phyloP scores from a whole-genome alignment of 352 stramenopile species.

The Phytophthora capsici region DNA sequence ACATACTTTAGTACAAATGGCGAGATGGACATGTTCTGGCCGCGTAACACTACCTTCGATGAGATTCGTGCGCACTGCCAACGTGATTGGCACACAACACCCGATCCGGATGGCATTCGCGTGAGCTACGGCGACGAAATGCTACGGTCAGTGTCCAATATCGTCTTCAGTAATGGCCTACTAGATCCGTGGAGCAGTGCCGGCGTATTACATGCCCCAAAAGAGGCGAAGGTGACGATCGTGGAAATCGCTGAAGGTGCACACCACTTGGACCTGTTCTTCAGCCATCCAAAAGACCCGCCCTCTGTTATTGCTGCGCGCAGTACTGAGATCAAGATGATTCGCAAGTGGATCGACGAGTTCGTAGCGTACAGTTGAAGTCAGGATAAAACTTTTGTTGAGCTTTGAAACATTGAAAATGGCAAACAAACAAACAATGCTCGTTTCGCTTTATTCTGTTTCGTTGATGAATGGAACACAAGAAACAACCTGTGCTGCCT shows the following conservation, averaged over 20 bases:
- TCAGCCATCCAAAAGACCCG: constrained; percentile 88
- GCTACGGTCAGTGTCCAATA: constrained; percentile 87
- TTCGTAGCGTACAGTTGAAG: constrained; percentile 46
- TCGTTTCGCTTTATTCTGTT: no score
- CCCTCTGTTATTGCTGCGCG: constrained; percentile 75
- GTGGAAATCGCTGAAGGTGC: constrained; percentile 81
- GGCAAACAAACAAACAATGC: no score
- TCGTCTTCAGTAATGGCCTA: constrained; percentile 95
- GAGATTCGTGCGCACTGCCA: constrained; percentile 71
- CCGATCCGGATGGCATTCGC: constrained; percentile 78
- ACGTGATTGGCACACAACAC: constrained; percentile 64
- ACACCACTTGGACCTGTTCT: constrained; percentile 95
- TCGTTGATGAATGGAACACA: no score
- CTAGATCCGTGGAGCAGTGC: constrained; percentile 94
- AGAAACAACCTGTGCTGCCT: neutral
- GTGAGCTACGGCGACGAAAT: constrained; percentile 74
- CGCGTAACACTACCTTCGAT: constrained; percentile 62
- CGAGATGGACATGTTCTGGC: constrained; percentile 94
- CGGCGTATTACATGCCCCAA: constrained; percentile 75
- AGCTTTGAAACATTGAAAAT: no score
- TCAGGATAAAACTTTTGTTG: neutral
- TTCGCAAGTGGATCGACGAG: constrained; percentile 86
- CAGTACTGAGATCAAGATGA: constrained; percentile 77
- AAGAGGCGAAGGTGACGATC: constrained; percentile 64
- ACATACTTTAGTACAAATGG: constrained; percentile 91